Base-by-base conservation (phyloP, 164 flowering plant species). In the Akebia trifoliata region DNA sequence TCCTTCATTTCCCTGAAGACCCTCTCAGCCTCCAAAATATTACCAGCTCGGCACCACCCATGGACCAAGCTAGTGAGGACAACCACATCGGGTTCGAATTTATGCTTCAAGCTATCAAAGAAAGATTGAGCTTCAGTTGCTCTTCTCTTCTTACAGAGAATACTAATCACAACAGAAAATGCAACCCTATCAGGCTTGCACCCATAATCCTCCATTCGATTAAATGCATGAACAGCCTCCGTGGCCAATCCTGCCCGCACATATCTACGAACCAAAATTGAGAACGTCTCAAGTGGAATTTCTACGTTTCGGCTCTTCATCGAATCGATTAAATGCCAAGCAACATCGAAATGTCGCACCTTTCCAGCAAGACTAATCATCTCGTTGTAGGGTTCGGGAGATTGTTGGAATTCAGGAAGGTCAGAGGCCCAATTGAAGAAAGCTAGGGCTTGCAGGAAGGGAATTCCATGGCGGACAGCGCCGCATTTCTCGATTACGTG, bases 351-450 rank as follows among this genome's bases (percentile, higher is more conserved):
- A 8, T 69, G 79, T 54, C 82, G 68, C 12, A 83, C 78, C 72
- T 93, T 93, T 15, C 98, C 98, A 25, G 87, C 78, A 24, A 90
- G 74, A 55, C 84, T 88, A 44, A 93, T 68, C 92, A 90, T 82
- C 52, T 81, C 88, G 50, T 69, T 69, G 70, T 74, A 87, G 8
- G 77, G 74, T 28, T 69, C 79, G 2, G 76, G 63, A 8, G 74
- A 42, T 60, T 63, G 74, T 17, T 43, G 48, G 59, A 64, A 66
- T 30, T 54, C 66, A 28, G 67, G 64, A 6, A 17, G 62, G 14
- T 37, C 53, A 12, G 72, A 64, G 35, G 77, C 95, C 97, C 96
- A 93, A 43, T 89, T 87, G 81, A 93, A 93, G 77, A 93, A 85
- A 11, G 90, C 72, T 0, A 93, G 80, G 32, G 82, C 57, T 56